Evolutionary conservation across 495 filamentous ascomycete genomes (phyloP), one percentile per base, ranked within the genome.

Genomic region (Neurospora sp.): DNA sequence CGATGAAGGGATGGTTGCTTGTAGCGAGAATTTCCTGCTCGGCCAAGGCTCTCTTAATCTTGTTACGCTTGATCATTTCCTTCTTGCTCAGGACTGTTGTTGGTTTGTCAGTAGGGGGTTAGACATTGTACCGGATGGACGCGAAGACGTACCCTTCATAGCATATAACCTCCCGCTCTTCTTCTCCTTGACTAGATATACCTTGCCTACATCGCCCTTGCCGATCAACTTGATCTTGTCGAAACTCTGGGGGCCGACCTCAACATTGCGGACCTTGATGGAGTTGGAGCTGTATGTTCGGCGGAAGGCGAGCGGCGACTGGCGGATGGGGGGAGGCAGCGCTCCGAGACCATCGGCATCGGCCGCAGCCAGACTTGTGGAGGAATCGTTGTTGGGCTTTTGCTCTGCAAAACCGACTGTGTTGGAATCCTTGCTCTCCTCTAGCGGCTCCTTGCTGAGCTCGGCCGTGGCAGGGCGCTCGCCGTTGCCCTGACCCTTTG

Each of bases 21-120:
- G 96, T 99, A 22, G 96, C 96, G 61, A 99, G 83, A 78, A 99
- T 99, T 79, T 99, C 96, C 82, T 99, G 96, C 81, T 99, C 96
- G 37, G 96, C 96, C 79, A 99, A 84, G 68, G 96, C 96, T 75
- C 96, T 90, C 86, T 99, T 99, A 86, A 99, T 99, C 88, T 99
- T 99, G 83, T 99, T 99, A 40, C 96, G 91, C 86, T 99, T 99
- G 84, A 99, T 99, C 96, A 99, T 99, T 84, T 99, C 96, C 86
- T 98, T 97, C 84, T 99, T 99, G 87, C 94, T 98, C 83, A 99
- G 77, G 10, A 99, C 96, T 99, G 79, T 31, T 16, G n/a, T 44
- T 22, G 44, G 61, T 72, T 75, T 72, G 78, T 87, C 73, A 88
- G 83, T 76, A 68, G 40, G 27, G 48, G 8, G 31, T 40, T 9